Base-by-base conservation (phyloP, 2,329 filamentous ascomycete genomes). In the Incumbomyces delicatus region DNA sequence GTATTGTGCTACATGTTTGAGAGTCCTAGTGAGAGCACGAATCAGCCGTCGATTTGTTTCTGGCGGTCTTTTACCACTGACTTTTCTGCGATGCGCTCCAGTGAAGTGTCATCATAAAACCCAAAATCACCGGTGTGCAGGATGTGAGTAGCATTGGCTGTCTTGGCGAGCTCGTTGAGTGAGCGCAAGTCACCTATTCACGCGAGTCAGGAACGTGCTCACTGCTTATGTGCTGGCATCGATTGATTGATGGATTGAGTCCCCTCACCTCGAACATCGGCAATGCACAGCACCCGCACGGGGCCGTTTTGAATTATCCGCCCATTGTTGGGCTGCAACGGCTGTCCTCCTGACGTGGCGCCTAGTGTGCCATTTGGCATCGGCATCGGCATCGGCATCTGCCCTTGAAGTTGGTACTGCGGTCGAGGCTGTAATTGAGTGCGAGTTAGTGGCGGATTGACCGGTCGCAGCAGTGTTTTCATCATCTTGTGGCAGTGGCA, bases 51-150 rank as follows among this genome's bases (percentile, higher is more conserved):
- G 22, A 27, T 35, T 41, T 11, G 41, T 17, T 38, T 14, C 17
- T n/a, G 18, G 13, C 11, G 20, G 18, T 30, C 14, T 8, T 4
- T 16, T 6, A 18, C 38, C 36, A 71, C 81, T 73, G 71, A 94
- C 87, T 98, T 98, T 68, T 98, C 92, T 34, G 92, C 92, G 71
- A 98, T 96, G 61, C 92, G 84, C 61, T 96, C 90, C 57, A 98
- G 74, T 31, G 92, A 98, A 46, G 83, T 87, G 60, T 94, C 85
- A 67, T 98, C 92, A 72, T 98, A 98, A 72, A 98, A 98, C 53
- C 92, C 92, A 65, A 98, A 98, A 67, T 98, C 92, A 66, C 92
- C 92, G 16, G 92, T 98, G 69, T 98, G 92, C 61, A 98, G 88
- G 67, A 98, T 95, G 71, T 95, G 88, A 70, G 95, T 88, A 60